These are phyloP conservation scores for Mycena rebaudengoi DNA, from an alignment of 768 basidiomycete species.

Conservation along the genomic window DNA sequence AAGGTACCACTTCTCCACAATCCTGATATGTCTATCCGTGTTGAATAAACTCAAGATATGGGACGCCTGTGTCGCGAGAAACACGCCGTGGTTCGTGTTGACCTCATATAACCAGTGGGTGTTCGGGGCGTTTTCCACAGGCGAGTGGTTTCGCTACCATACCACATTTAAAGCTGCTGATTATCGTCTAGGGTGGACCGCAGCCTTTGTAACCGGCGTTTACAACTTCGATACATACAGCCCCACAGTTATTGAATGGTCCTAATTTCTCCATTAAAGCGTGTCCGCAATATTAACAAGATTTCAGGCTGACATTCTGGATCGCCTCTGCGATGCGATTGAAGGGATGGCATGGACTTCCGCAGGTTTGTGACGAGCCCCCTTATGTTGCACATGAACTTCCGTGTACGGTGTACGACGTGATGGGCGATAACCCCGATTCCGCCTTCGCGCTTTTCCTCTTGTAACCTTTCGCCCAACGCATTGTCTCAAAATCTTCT, in stretches of 20 bases:
- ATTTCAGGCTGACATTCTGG: conserved; percentile 66
- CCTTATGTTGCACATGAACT: conserved; percentile 25
- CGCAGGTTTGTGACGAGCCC: conserved; percentile 49
- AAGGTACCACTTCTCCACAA: conserved; percentile 48
- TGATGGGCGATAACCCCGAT: conserved; percentile 32
- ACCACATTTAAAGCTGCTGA: not conserved
- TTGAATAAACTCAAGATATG: conserved; percentile 50
- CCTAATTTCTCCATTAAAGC: too few relatives aligned
- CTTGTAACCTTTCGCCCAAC: conserved; percentile 11
- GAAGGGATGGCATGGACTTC: conserved; percentile 40
- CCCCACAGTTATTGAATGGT: conserved; percentile 62
- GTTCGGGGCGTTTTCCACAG: conserved; percentile 67
- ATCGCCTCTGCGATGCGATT: conserved; percentile 59
- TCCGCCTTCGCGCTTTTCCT: conserved; percentile 37
- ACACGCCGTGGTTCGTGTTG: conserved; percentile 63
- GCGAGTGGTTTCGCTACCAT: conserved; percentile 36
- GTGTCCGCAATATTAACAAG: too few relatives aligned
- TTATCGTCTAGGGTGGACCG: conserved; percentile 56
- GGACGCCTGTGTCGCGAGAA: conserved; percentile 60
- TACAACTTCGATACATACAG: conserved; percentile 47
- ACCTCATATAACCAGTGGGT: conserved; percentile 70
- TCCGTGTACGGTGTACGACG: conserved; percentile 41
- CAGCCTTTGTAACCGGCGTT: conserved; percentile 58
- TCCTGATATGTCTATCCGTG: not conserved
- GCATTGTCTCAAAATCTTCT: conserved; percentile 19